Base-by-base conservation (phyloP, 495 filamentous ascomycete genomes). In the Hypoxylon fragiforme region DNA sequence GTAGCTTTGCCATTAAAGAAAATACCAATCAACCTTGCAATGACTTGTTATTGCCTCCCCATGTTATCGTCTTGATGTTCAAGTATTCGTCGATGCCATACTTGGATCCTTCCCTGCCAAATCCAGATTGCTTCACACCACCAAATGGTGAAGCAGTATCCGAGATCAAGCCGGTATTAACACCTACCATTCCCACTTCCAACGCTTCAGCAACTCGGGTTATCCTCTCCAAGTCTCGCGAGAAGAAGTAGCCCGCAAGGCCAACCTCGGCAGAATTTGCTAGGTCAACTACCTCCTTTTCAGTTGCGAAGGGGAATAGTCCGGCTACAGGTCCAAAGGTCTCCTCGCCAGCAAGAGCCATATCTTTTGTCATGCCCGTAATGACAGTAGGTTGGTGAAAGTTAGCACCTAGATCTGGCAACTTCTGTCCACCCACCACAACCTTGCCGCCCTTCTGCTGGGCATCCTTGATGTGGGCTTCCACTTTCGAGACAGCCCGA, bases 81-180 rank as follows among this genome's bases (percentile, higher is more conserved):
- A 87, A 80, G 70, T 95, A 98, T 73, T 97, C 94, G 7, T 88
- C 88, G 60, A 95, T 87, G 12, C 94, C 94, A 66, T 95, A 90
- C 70, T 86, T 86, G 69, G 87, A 92, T 26, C 94, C 94, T 73
- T 98, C 92, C 26, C 92, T 72, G 14, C 94, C 92, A 59, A 97
- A 97, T 3, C 92, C 92, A 65, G 86, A 91, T 71, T 89, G 79
- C 72, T 98, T 98, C 13, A 98, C 89, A 50, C 92, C 94, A 14
- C 92, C 94, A 67, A 97, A 98, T 48, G 90, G 90, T 52, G 86
- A 74, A 1, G 87, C 88, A 68, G 84, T 82, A 67, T 95, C 90
- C 59, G 87, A 91, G 35, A 95, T 88, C 46, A 94, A 50, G 1
- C 88, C 89, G 4, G 88, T 92, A 64, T 94, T 92, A 22, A 92